phyloP scores from a whole-genome alignment of 2,329 filamentous ascomycete species.

The Cytospora piceae region DNA sequence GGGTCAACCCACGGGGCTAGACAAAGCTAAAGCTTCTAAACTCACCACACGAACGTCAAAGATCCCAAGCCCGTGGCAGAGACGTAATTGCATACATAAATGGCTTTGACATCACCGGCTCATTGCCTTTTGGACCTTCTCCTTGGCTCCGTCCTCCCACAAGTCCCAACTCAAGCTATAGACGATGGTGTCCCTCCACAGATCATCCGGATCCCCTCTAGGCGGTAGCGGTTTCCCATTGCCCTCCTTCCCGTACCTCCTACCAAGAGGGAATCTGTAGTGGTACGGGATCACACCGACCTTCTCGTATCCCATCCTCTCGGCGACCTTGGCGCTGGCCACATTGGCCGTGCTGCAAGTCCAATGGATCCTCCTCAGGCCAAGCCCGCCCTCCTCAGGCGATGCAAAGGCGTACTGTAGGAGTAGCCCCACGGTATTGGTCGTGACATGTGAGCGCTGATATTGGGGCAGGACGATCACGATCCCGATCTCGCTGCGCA shows the following conservation, averaged over 20 bases:
- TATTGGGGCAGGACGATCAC: constrained; percentile 42
- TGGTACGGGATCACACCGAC: constrained; percentile 42
- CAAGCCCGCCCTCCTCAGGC: constrained; percentile 32
- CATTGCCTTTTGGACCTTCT: constrained; percentile 33
- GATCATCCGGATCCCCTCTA: constrained; percentile 33
- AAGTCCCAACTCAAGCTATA: constrained; percentile 40
- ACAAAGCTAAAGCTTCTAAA: no score
- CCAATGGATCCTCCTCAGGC: constrained; percentile 41
- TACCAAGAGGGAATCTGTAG: constrained; percentile 34
- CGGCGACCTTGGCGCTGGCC: constrained; percentile 36
- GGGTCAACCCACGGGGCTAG: no score
- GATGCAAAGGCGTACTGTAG: constrained; percentile 36
- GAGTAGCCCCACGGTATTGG: constrained; percentile 41
- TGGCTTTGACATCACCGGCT: constrained; percentile 5
- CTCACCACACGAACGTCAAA: background rate
- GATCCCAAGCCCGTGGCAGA: background rate
- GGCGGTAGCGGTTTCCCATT: constrained; percentile 34
- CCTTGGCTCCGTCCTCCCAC: constrained; percentile 33
- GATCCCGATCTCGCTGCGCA: constrained; percentile 40
- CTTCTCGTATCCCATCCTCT: constrained; percentile 40
- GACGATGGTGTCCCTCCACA: constrained; percentile 36
- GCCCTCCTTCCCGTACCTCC: constrained; percentile 33
- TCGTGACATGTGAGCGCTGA: constrained; percentile 42
- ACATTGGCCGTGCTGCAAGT: constrained; percentile 36
- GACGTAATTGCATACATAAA: no score